phyloP scores from a whole-genome alignment of 257 asterid species.

The Gentiana straminea region DNA sequence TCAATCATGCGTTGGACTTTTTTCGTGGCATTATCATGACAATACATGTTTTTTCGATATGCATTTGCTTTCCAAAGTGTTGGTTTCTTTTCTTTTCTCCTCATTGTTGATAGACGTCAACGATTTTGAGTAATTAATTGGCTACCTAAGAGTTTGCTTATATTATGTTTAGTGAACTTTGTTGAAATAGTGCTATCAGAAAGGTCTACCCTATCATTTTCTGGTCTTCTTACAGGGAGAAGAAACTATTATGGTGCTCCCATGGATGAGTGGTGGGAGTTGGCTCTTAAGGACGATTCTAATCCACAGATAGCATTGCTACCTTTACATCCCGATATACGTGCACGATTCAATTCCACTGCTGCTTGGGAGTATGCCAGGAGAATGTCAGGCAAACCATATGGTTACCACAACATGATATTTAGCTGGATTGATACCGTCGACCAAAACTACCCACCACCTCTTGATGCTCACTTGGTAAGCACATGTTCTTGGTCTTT shows the following conservation, averaged over 20 bases:
- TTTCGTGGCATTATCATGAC: too few species aligned
- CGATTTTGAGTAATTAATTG: too few species aligned
- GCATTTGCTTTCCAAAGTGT: too few species aligned
- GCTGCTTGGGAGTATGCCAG: constrained; percentile 96
- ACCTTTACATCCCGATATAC: constrained; percentile 85
- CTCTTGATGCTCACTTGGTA: constrained; percentile 99
- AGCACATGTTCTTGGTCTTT: not conserved
- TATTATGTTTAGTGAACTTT: not conserved
- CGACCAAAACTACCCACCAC: constrained; percentile 90
- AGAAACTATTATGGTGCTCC: constrained; percentile 74
- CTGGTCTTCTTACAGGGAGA: constrained; percentile 65
- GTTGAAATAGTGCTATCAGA: not conserved
- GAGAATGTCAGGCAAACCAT: constrained; percentile 92
- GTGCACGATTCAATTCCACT: constrained; percentile 59
- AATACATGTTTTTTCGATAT: too few species aligned
- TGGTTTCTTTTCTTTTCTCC: not conserved
- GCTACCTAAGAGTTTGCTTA: too few species aligned
- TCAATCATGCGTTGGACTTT: too few species aligned
- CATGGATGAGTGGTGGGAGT: constrained; percentile 98
- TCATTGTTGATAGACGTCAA: not conserved
- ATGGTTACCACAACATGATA: constrained; percentile 98
- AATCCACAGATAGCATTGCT: constrained; percentile 91
- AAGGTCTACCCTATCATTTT: constrained; percentile 2
- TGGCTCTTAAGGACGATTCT: constrained; percentile 72
- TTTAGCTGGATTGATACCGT: constrained; percentile 99